phyloP scores from a whole-genome alignment of 2,329 filamentous ascomycete species.

The Sphaerulina populicola region DNA sequence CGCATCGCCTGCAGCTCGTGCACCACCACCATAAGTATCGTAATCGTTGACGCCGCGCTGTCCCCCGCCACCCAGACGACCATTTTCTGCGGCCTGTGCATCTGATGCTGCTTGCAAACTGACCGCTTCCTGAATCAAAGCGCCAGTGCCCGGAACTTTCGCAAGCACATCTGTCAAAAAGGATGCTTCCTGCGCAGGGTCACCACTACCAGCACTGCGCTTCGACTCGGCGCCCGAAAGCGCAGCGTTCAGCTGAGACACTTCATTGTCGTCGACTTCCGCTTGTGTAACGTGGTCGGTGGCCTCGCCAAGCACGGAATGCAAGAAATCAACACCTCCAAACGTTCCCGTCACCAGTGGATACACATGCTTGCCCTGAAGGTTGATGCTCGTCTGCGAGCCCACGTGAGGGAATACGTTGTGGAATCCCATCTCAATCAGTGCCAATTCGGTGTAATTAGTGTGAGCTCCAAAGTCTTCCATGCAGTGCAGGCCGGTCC shows the following conservation, averaged over 20 bases:
- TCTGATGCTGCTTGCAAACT: conserved; percentile 42
- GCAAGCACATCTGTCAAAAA: conserved; percentile 62
- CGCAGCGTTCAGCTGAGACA: conserved; percentile 41
- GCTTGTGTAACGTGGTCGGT: conserved; percentile 44
- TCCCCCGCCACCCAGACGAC: conserved; percentile 15
- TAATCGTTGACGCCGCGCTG: conserved; percentile 15
- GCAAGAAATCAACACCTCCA: conserved; percentile 46
- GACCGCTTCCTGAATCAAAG: conserved; percentile 41
- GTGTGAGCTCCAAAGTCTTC: conserved; percentile 50
- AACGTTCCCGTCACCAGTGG: conserved; percentile 49
- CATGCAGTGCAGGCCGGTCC: conserved; percentile 46
- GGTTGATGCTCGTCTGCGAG: conserved; percentile 38
- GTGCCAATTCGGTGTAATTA: conserved; percentile 48
- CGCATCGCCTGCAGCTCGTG: conserved; percentile 13
- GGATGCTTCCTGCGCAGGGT: conserved; percentile 29
- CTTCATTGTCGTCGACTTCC: conserved; percentile 42
- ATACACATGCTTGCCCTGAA: conserved; percentile 42
- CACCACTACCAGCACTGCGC: conserved; percentile 27
- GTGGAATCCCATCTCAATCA: conserved; percentile 45
- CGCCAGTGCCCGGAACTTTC: conserved; percentile 58
- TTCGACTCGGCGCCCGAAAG: conserved; percentile 37
- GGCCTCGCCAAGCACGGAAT: conserved; percentile 44
- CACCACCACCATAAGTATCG: conserved; percentile 15
- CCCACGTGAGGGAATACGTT: conserved; percentile 49
- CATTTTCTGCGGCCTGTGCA: conserved; percentile 22